Conservation (phyloP, 805 yeast species). For the Saturnispora zaruensis region DNA sequence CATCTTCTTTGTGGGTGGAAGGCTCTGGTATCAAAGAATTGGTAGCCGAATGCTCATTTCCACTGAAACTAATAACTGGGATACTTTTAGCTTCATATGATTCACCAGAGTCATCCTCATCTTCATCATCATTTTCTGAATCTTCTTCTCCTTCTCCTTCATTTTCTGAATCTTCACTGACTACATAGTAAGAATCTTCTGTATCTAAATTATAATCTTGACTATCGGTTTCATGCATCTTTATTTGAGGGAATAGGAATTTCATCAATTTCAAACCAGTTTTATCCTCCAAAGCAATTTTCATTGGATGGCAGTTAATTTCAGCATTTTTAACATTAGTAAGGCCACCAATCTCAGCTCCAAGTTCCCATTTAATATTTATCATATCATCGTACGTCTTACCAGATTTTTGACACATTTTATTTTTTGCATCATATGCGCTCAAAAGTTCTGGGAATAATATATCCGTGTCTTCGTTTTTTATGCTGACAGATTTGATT, state of each 20-base stretch:
- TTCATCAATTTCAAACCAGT: slow-evolving; percentile 55
- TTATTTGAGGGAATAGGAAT: slow-evolving; percentile 55
- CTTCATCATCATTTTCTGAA: not conserved
- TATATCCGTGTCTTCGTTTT: slow-evolving; percentile 50
- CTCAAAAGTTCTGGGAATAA: slow-evolving; percentile 65
- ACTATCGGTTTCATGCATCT: not conserved
- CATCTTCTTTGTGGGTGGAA: not conserved
- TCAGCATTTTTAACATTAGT: slow-evolving; percentile 63
- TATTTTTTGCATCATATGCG: slow-evolving; percentile 29
- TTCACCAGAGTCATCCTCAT: not conserved
- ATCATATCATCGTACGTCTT: slow-evolving; percentile 28
- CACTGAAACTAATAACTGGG: not conserved
- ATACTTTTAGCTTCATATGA: not conserved
- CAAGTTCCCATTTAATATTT: slow-evolving; percentile 63
- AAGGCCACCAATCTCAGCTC: slow-evolving; percentile 84
- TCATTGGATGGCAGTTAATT: slow-evolving; percentile 55
- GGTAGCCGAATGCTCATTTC: not conserved
- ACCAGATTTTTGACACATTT: slow-evolving; percentile 13
- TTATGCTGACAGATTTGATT: slow-evolving; percentile 57
- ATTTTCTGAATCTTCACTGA: not conserved
- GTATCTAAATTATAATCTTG: not conserved
- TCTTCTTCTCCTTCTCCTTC: not conserved
- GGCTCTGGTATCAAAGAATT: not conserved
- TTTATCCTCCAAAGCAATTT: slow-evolving; percentile 61
- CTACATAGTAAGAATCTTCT: not conserved